A percentile compares a stretch with the other conserved stretches of the same genome.
These are phyloP conservation scores for Xylaria cubensis DNA, from an alignment of 495 filamentous ascomycete species.

Conservation along the genomic window DNA sequence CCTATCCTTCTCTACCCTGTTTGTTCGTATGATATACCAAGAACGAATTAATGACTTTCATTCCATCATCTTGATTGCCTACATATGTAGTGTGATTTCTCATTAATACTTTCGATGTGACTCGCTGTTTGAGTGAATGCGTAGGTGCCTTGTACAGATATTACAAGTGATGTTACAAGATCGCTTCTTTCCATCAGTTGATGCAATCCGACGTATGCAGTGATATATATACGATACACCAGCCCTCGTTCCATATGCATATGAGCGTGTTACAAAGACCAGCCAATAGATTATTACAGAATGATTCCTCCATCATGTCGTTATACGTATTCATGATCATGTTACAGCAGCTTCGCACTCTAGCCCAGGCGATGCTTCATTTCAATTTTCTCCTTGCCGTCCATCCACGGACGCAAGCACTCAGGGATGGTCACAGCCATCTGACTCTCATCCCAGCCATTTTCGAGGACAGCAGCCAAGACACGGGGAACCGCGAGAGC, in stretches of 20 bases:
- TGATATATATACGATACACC: neutral
- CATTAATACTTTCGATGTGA: neutral
- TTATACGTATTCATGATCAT: neutral
- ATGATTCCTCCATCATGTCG: neutral
- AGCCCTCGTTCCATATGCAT: neutral
- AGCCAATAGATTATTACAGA: neutral
- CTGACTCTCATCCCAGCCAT: conserved; percentile 78
- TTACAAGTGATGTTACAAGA: conserved; percentile 6
- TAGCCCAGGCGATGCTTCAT: conserved; percentile 40
- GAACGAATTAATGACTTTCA: conserved; percentile 20
- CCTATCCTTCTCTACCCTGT: neutral
- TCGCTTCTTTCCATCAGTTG: neutral
- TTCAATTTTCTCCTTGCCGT: conserved; percentile 70
- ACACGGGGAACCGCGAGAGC: conserved; percentile 91
- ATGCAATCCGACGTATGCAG: neutral
- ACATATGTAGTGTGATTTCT: neutral
- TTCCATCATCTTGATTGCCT: neutral
- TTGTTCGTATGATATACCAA: conserved; percentile 22
- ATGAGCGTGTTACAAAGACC: neutral
- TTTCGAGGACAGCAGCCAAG: conserved; percentile 89
- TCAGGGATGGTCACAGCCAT: conserved; percentile 74
- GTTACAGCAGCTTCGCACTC: neutral
- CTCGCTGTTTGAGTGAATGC: conserved; percentile 12
- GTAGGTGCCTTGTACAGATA: neutral
- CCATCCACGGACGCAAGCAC: conserved; percentile 81